A percentile compares a stretch with the other conserved stretches of the same genome.
phyloP scores from a whole-genome alignment of 2,329 filamentous ascomycete genomes.

The Paramyrothecium roridum region DNA sequence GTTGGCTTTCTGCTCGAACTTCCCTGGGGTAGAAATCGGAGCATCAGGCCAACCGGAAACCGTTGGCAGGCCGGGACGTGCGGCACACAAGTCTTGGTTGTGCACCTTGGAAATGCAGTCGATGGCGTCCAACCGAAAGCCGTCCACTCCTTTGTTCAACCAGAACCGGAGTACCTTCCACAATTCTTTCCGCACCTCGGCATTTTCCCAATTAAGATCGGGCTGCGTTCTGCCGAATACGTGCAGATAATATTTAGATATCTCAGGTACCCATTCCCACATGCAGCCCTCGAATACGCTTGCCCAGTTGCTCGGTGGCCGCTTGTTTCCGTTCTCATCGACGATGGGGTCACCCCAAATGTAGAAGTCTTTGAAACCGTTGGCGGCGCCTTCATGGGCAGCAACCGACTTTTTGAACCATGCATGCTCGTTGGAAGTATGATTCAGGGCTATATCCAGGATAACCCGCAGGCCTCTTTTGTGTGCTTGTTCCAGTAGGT shows the following conservation, averaged over 20 bases:
- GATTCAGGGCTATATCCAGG: too few relatives aligned
- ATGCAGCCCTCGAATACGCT: conserved; percentile 14
- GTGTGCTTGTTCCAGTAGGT: too few relatives aligned
- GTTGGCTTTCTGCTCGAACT: conserved; percentile 40
- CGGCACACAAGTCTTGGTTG: neutral
- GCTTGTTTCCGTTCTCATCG: conserved; percentile 51
- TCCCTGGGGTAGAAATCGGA: conserved; percentile 35
- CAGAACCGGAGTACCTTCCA: conserved; percentile 65
- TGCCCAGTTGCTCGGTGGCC: conserved; percentile 68
- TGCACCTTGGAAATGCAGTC: conserved; percentile 61
- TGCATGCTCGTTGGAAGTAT: conserved; percentile 35
- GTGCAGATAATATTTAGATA: conserved; percentile 62
- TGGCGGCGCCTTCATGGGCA: conserved; percentile 41
- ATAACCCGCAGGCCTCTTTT: too few relatives aligned
- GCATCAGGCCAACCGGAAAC: conserved; percentile 49
- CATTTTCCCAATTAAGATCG: conserved; percentile 76
- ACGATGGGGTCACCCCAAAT: conserved; percentile 47
- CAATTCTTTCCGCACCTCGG: conserved; percentile 60
- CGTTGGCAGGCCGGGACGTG: neutral
- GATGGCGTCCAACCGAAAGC: conserved; percentile 68
- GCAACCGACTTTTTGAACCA: conserved; percentile 66
- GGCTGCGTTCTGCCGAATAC: conserved; percentile 69
- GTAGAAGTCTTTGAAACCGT: conserved; percentile 64
- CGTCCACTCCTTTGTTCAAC: conserved; percentile 65
- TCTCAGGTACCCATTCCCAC: neutral